Evolutionary conservation across 2,329 filamentous ascomycete species (phyloP).

Genomic region (Pseudopyrenochaeta lycopersici): DNA sequence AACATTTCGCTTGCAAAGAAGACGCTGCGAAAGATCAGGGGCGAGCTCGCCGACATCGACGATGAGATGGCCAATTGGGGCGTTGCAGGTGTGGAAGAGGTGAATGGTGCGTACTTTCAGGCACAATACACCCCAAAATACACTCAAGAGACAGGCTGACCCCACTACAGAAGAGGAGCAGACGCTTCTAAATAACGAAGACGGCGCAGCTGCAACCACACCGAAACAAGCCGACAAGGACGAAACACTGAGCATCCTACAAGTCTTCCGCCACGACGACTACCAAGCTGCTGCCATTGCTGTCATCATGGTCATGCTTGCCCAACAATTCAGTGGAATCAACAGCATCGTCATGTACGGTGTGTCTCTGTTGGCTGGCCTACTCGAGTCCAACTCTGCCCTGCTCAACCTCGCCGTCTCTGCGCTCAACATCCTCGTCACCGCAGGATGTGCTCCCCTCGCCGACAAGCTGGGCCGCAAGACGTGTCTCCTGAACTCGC

Average conservation of each 20-base stretch:
- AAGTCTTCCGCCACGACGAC: constrained; percentile 71
- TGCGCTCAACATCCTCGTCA: constrained; percentile 84
- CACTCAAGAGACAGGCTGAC: constrained; percentile 17
- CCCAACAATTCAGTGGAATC: constrained; percentile 89
- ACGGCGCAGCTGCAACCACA: constrained; percentile 32
- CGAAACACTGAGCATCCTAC: constrained; percentile 54
- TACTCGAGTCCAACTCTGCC: constrained; percentile 83
- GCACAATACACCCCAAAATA: too few relatives aligned
- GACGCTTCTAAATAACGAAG: constrained; percentile 66
- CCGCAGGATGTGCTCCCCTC: constrained; percentile 80
- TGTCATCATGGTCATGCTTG: constrained; percentile 91
- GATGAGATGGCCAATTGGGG: constrained; percentile 71
- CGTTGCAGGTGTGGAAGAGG: constrained; percentile 34
- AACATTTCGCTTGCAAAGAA: constrained; percentile 68
- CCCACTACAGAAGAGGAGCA: constrained; percentile 69
- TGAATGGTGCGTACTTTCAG: constrained; percentile 32
- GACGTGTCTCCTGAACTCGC: constrained; percentile 81
- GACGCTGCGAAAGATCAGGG: constrained; percentile 79
- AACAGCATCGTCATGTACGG: constrained; percentile 99
- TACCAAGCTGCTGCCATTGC: constrained; percentile 86
- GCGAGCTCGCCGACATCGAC: constrained; percentile 71
- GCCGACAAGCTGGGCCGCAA: constrained; percentile 91
- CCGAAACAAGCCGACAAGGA: constrained; percentile 40
- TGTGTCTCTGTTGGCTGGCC: constrained; percentile 82
- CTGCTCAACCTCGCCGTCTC: constrained; percentile 89